A percentile compares a stretch with the other conserved stretches of the same genome.
phyloP scores from a whole-genome alignment of 805 yeast species.

The Torulaspora maleeae region DNA sequence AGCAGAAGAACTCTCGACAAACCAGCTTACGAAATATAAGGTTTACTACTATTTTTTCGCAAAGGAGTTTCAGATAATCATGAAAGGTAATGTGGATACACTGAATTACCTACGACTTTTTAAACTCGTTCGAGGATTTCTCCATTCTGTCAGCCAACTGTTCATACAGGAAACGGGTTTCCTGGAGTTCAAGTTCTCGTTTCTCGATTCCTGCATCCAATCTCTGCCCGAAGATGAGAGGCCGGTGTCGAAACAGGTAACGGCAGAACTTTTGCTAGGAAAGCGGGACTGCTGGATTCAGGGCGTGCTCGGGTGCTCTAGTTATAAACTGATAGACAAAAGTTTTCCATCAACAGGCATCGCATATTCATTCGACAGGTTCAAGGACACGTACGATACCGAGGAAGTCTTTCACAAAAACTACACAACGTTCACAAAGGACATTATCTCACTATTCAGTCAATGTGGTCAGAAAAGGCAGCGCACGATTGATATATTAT shows the following conservation, averaged over 20 bases:
- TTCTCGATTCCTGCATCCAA: slow-evolving; percentile 17
- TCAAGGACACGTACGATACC: slow-evolving; percentile 15
- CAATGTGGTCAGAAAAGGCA: slow-evolving; percentile 38
- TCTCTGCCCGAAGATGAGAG: slow-evolving; percentile 8
- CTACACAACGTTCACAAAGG: slow-evolving; percentile 52
- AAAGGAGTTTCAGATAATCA: slow-evolving; percentile 21
- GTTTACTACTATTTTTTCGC: slow-evolving; percentile 24
- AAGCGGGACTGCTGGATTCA: slow-evolving; percentile 39
- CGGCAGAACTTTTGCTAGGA: slow-evolving; percentile 40
- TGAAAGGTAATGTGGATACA: slow-evolving; percentile 9
- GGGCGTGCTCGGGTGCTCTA: slow-evolving; percentile 19
- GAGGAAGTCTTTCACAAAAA: slow-evolving; percentile 29
- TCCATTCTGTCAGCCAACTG: slow-evolving; percentile 11
- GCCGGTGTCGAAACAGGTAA: slow-evolving; percentile 25
- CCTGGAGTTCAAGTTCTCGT: slow-evolving; percentile 23
- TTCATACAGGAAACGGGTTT: slow-evolving; percentile 15
- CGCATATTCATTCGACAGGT: slow-evolving; percentile 13
- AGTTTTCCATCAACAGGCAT: slow-evolving; percentile 5
- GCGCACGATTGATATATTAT: slow-evolving; percentile 65
- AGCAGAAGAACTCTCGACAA: slow-evolving; percentile 12
- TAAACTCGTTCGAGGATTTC: slow-evolving; percentile 16
- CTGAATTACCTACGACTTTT: slow-evolving; percentile 13
- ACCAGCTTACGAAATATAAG: slow-evolving; percentile 20
- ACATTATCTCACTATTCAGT: slow-evolving; percentile 19
- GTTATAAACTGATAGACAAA: slow-evolving; percentile 16